Evolutionary conservation across 139 green algal species (phyloP).

Genomic region (Chlamydomonas applanata): DNA sequence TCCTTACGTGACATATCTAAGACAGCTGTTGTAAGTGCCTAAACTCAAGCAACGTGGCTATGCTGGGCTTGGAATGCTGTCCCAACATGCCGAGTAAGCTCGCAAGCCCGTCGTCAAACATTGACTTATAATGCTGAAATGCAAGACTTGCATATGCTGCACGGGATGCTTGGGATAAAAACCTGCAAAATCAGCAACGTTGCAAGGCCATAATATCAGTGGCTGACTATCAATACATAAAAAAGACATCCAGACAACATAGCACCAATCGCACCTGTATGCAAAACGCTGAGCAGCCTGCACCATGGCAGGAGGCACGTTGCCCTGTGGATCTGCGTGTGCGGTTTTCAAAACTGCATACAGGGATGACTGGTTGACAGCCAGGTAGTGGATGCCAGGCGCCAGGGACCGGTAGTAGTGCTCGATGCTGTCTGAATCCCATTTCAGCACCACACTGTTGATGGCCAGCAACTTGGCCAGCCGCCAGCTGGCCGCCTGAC

Average conservation of each 20-base stretch:
- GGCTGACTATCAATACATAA: not conserved
- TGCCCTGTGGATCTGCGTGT: not conserved
- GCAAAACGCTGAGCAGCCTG: slow-evolving; percentile 1
- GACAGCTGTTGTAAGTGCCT: too few species aligned
- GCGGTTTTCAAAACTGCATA: slow-evolving; percentile 6
- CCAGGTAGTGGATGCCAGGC: slow-evolving; percentile 22
- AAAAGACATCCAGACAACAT: not conserved
- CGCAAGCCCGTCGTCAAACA: slow-evolving; percentile 17
- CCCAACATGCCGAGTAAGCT: slow-evolving; percentile 3
- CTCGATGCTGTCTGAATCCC: slow-evolving; percentile 20
- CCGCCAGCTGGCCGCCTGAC: slow-evolving; percentile 39
- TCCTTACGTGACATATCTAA: too few species aligned
- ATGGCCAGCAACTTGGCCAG: slow-evolving; percentile 49
- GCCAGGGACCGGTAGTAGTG: slow-evolving; percentile 34
- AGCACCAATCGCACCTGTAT: not conserved
- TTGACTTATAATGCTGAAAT: slow-evolving; percentile 6
- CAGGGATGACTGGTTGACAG: slow-evolving; percentile 23
- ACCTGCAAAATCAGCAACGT: not conserved
- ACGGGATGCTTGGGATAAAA: slow-evolving; percentile 1
- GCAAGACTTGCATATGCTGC: slow-evolving; percentile 17
- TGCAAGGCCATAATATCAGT: not conserved
- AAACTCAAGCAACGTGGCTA: not conserved
- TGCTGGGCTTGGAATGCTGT: not conserved
- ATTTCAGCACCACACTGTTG: slow-evolving; percentile 32
- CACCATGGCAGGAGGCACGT: not conserved